A percentile compares a stretch with the other conserved stretches of the same genome.
Evolutionary conservation across 176 grass and related monocot genomes (phyloP).

Genomic region (Avena sativa): DNA sequence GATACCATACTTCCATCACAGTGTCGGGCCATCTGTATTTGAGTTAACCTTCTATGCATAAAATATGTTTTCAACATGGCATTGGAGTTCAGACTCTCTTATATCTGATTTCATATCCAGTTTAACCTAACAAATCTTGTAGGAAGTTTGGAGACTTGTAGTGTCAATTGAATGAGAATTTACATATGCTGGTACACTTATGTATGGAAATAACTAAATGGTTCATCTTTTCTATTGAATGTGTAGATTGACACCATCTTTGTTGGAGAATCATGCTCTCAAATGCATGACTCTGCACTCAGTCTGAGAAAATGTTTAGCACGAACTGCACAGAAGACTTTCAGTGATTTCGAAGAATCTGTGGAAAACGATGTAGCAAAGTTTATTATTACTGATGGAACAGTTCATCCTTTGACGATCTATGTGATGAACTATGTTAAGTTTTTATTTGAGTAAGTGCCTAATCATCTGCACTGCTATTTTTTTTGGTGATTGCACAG

Average conservation of each 20-base stretch:
- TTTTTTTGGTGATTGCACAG: slow-evolving; percentile 6
- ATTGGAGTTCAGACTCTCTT: neutral
- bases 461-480: neutral
- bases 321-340: slow-evolving; percentile 87
- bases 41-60: neutral
- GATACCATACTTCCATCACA: neutral
- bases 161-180: neutral
- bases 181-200: neutral
- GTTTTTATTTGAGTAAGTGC: slow-evolving; percentile 95
- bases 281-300: slow-evolving; percentile 73
- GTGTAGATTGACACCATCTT: slow-evolving; percentile 87
- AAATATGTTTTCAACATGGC: neutral
- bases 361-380: slow-evolving; percentile 97
- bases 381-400: slow-evolving; percentile 90
- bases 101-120: neutral
- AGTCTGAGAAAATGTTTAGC: slow-evolving; percentile 83
- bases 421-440: slow-evolving; percentile 99
- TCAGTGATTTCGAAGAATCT: slow-evolving; percentile 91
- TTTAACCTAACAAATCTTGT: slow-evolving; percentile 9
- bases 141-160: neutral
- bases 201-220: neutral
- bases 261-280: slow-evolving; percentile 71
- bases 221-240: slow-evolving; percentile 33
- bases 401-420: slow-evolving; percentile 93
- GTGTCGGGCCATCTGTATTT: neutral